Evolutionary conservation across 805 yeast species (phyloP).

Genomic region (Candida pini): DNA sequence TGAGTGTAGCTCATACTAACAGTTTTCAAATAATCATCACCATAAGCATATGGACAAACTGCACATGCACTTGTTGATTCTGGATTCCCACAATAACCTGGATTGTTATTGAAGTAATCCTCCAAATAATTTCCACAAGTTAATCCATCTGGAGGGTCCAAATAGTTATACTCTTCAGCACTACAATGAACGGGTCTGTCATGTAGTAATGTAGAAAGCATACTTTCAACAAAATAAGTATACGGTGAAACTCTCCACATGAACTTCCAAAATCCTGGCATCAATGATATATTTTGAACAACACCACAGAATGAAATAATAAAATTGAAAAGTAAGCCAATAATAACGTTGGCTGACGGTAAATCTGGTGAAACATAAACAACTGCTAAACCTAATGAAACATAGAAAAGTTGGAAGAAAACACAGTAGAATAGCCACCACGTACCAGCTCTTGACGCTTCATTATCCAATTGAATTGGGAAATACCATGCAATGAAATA

Average conservation of each 20-base stretch:
- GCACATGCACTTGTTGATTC: conserved; percentile 41
- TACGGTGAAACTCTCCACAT: conserved; percentile 69
- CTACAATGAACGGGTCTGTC: conserved; percentile 45
- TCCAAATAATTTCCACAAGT: conserved; percentile 56
- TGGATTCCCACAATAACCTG: conserved; percentile 57
- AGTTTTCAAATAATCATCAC: conserved; percentile 39
- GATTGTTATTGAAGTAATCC: conserved; percentile 32
- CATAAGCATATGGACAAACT: conserved; percentile 40
- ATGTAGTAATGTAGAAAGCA: conserved; percentile 46
- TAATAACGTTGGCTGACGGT: conserved; percentile 58
- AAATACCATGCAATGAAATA: conserved; percentile 36
- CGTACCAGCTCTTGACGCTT: conserved; percentile 41
- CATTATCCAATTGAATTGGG: conserved; percentile 31
- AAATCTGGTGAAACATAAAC: conserved; percentile 59
- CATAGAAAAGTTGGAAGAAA: conserved; percentile 41
- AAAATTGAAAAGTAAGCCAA: conserved; percentile 52
- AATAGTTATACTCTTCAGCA: conserved; percentile 39
- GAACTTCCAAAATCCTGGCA: conserved; percentile 81
- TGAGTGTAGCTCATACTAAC: conserved; percentile 39
- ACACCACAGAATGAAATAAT: conserved; percentile 65
- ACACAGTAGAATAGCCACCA: conserved; percentile 31
- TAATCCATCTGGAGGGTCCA: conserved; percentile 54
- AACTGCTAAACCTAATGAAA: conserved; percentile 49
- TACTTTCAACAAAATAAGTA: conserved; percentile 62
- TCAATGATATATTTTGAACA: conserved; percentile 46